Evolutionary conservation across 805 yeast genomes (phyloP).

Genomic region (Candida coquimbonensis): DNA sequence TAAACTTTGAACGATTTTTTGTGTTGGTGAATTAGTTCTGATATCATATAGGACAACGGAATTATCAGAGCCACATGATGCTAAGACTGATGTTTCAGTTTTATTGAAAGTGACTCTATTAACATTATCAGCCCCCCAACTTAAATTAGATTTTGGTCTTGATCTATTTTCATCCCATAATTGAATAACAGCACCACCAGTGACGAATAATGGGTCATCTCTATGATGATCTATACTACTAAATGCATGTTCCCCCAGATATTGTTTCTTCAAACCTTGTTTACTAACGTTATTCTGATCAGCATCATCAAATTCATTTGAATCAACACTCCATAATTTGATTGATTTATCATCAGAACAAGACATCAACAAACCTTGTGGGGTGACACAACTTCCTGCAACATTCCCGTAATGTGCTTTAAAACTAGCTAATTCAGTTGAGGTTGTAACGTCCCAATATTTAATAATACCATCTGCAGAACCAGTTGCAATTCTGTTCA

Average conservation of each 20-base stretch:
- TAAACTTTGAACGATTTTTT: constrained; percentile 76
- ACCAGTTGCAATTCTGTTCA: constrained; percentile 81
- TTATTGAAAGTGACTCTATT: constrained; percentile 78
- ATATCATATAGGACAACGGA: constrained; percentile 86
- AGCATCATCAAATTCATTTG: constrained; percentile 39
- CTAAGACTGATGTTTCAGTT: constrained; percentile 83
- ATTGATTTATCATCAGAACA: constrained; percentile 89
- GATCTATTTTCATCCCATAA: constrained; percentile 88
- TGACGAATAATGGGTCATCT: constrained; percentile 65
- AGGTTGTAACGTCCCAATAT: constrained; percentile 83
- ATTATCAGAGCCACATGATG: constrained; percentile 87
- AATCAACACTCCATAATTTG: constrained; percentile 78
- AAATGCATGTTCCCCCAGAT: constrained; percentile 76
- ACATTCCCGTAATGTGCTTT: constrained; percentile 90
- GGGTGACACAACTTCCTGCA: constrained; percentile 67
- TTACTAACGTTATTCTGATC: constrained; percentile 28
- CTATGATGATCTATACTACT: constrained; percentile 83
- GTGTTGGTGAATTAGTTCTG: constrained; percentile 86
- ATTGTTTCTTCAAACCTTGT: constrained; percentile 69
- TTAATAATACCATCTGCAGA: constrained; percentile 94
- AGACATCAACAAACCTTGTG: constrained; percentile 53
- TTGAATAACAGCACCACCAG: constrained; percentile 87
- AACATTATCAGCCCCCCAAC: constrained; percentile 97
- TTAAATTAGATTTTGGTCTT: constrained; percentile 65
- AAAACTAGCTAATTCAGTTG: constrained; percentile 68